A percentile compares a stretch with the other conserved stretches of the same genome.
Conservation (phyloP, 352 stramenopile species). For the Globisporangium nagaii region DNA sequence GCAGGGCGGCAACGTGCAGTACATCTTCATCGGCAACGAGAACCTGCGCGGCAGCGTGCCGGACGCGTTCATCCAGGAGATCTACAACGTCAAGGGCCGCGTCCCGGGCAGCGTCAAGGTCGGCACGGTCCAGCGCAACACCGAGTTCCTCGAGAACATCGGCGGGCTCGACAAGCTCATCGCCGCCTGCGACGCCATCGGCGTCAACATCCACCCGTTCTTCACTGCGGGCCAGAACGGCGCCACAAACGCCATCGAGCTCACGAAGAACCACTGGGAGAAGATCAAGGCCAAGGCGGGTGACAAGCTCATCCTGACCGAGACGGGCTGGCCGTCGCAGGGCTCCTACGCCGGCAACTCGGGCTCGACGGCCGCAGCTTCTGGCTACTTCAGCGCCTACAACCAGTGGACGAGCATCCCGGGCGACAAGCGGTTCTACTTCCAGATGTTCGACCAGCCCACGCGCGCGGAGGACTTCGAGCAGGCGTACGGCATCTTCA, state of each 20-base stretch:
- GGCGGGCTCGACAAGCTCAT: slow-evolving; percentile 36
- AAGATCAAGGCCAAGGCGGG: slow-evolving; percentile 26
- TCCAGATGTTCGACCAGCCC: slow-evolving; percentile 68
- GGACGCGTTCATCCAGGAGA: slow-evolving; percentile 36
- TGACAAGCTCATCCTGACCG: slow-evolving; percentile 46
- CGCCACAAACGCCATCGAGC: slow-evolving; percentile 30
- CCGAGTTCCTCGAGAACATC: slow-evolving; percentile 40
- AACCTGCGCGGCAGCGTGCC: slow-evolving; percentile 46
- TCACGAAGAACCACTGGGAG: slow-evolving; percentile 47
- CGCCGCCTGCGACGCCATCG: slow-evolving; percentile 36
- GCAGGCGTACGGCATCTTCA: slow-evolving; percentile 44
- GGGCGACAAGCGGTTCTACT: slow-evolving; percentile 58
- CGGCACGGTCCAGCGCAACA: slow-evolving; percentile 71
- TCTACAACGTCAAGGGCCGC: slow-evolving; percentile 39
- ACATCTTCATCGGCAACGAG: slow-evolving; percentile 72
- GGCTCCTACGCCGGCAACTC: slow-evolving; percentile 33
- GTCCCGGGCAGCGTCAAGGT: slow-evolving; percentile 44
- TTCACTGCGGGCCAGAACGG: slow-evolving; percentile 35
- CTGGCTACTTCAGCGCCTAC: slow-evolving; percentile 58
- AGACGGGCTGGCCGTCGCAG: slow-evolving; percentile 48
- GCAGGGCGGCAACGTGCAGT: slow-evolving; percentile 38
- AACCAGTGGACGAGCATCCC: slow-evolving; percentile 49
- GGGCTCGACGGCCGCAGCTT: slow-evolving; percentile 23
- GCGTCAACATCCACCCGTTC: slow-evolving; percentile 63
- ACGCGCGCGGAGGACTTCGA: slow-evolving; percentile 36